A percentile compares a stretch with the other conserved stretches of the same genome.
phyloP scores from a whole-genome alignment of 441 rosid species.

The Oxalis stricta region DNA sequence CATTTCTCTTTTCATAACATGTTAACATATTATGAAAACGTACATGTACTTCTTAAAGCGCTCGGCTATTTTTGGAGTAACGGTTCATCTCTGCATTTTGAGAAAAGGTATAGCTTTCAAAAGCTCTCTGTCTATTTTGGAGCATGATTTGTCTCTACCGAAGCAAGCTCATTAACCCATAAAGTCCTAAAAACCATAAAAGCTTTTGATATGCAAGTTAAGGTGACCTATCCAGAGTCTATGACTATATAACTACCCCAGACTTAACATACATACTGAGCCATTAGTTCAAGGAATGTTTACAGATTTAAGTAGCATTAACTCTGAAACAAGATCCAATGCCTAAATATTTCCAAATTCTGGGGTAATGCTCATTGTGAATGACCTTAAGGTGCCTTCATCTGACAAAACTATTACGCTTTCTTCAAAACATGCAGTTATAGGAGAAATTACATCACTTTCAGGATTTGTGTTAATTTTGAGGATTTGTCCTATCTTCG shows the following conservation, averaged over 20 bases:
- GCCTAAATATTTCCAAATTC: background rate
- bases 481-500: conserved; percentile 63
- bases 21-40: too few relatives aligned
- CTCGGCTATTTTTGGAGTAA: too few relatives aligned
- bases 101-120: too few relatives aligned
- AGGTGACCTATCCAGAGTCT: background rate
- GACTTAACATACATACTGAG: background rate
- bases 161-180: too few relatives aligned
- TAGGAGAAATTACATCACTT: background rate
- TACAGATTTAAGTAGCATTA: background rate
- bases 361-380: background rate
- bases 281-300: background rate
- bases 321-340: background rate
- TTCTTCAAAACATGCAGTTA: conserved; percentile 1
- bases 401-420: background rate
- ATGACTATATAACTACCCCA: background rate
- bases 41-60: too few relatives aligned
- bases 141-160: too few relatives aligned
- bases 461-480: conserved; percentile 1
- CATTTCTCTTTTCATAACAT: too few relatives aligned
- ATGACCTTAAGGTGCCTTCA: background rate
- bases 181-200: too few relatives aligned
- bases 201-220: background rate
- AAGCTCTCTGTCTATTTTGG: too few relatives aligned
- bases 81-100: too few relatives aligned